Base-by-base conservation (phyloP, 257 asterid species). In the Solanum raphanifolium region DNA sequence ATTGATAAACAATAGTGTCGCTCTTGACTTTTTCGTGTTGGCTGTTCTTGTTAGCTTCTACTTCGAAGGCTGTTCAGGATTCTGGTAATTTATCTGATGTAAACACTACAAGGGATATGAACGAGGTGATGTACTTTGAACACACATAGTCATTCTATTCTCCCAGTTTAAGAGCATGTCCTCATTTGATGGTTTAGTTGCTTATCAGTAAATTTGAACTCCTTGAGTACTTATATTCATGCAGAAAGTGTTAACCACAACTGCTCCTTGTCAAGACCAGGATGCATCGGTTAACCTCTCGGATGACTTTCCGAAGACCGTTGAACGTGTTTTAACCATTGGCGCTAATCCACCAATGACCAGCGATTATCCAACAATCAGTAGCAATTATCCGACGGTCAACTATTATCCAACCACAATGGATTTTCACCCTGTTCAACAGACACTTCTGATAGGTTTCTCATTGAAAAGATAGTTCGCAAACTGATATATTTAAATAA, bases 391-490 rank as follows among this genome's bases (percentile, higher is more conserved):
- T 66, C 73, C 35, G 7, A 25, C 34, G 5, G 34, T 66, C 73
- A 66, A 66, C 84, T 92, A 90, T 60, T 55, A 91, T 52, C 91
- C 91, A 43, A 93, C 93, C 68, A 88, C 91, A 93, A 93, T 95
- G 94, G 97, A 92, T 84, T 94, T 95, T 90, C 96, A 95, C 87
- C 98, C 98, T 86, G 88, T 88, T 88, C 90, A 91, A 36, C 94
- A 94, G 87, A 91, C 93, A 73, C 87, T 94, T 89, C 90, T 95
- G 31, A 87, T 94, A 93, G 98, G 98, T 95, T 90, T 84, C 76
- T 81, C 38, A 83, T 75, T 65, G 29, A 31, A 48, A 60, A 71
- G 55, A 21, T 48, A 83, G 11, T n/a, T 72, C 27, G 36, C n/a
- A 65, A 52, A 68, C 72, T 87, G 87, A 25, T 68, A 41, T 85